Base-by-base conservation (phyloP, 75 land plant genomes). In the Selaginella tamariscina region DNA sequence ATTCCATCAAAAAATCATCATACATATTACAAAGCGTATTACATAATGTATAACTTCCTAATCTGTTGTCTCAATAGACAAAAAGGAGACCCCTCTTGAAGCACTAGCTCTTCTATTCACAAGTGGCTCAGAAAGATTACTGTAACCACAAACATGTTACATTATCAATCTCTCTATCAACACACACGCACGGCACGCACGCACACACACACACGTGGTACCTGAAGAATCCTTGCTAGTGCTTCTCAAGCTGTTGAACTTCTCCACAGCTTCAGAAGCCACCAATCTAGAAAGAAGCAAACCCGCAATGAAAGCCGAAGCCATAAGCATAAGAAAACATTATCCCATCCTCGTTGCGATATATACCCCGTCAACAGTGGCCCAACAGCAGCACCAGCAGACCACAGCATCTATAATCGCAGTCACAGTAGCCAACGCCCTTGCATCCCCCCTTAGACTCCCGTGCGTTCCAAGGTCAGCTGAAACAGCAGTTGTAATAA, bases 301-400 rank as follows among this genome's bases (percentile, higher is more conserved):
- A 5, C 49, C 49, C 49, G 49, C 49, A 5, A 39, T 39, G 49
- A 39, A 39, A 5, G 49, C 49, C 49, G 49, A 39, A 15, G 49
- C 49, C 49, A 39, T 39, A 15, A 39, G 49, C 49, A 39, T 39
- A 15, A 39, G 49, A 62, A 88, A 20, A 88, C 93, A n/a, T 74
- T 75, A 68, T 77, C 66, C 93, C 93, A 88, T 8, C 93, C 84
- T 8, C 63, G 71, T 13, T 66, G 67, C 49, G 69, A 66, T 32
- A 65, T 55, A 55, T 65, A 75, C 20, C 78, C 78, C 8, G 70
- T 76, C 26, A 76, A 21, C 27, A 60, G 32, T 5, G 73, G 73
- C 2, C 70, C 72, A 23, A 75, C 27, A 9, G 77, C 77, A 11
- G 77, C 77, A 27, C 77, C 77, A 62, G 68, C 39, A 0, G 77